Base-by-base conservation (phyloP, 2,329 filamentous ascomycete species). In the Penicillium sp. region DNA sequence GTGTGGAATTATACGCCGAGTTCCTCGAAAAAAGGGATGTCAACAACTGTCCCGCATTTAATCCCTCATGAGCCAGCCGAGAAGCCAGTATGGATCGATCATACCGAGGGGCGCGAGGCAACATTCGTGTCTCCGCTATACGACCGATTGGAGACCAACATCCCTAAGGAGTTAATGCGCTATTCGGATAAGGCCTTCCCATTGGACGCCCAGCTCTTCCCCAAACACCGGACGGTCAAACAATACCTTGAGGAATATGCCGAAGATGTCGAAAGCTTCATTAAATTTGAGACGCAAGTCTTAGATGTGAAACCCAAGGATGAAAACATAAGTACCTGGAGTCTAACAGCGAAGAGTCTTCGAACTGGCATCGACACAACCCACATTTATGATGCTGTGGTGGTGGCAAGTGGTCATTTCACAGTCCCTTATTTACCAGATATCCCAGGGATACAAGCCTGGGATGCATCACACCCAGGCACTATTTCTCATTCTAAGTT, bases 91-190 rank as follows among this genome's bases (percentile, higher is more conserved):
- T 84, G 80, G 77, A 61, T 56, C 17, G 66, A 68, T 44, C 59
- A 63, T 16, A 50, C 60, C 9, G 55, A 62, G 3, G 55, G 61
- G 19, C 58, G 59, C 9, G 68, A 82, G 1, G 82, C 88, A 6
- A 72, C 85, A 2, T 96, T 93, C 67, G 80, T 90, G n/a, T 90
- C 89, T 17, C 89, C 92, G 3, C 84, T 96, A 74, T 97, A 97
- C 72, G 85, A 91, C 45, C 77, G 82, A 25, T 78, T 97, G 16
- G 88, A 96, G 67, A 91, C 92, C 22, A 97, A 97, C 71, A 91
- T 97, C 45, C 89, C 91, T 0, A 84, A 88, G 56, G 79, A 80
- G 0, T 71, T 97, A 50, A 97, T 97, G 93, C 78, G 81, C 4
- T 97, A 87, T 71, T 87, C 87, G 5, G 88, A 93, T 62, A 77